Base-by-base conservation (phyloP, 2,329 filamentous ascomycete species). In the Cladosporium halotolerans region DNA sequence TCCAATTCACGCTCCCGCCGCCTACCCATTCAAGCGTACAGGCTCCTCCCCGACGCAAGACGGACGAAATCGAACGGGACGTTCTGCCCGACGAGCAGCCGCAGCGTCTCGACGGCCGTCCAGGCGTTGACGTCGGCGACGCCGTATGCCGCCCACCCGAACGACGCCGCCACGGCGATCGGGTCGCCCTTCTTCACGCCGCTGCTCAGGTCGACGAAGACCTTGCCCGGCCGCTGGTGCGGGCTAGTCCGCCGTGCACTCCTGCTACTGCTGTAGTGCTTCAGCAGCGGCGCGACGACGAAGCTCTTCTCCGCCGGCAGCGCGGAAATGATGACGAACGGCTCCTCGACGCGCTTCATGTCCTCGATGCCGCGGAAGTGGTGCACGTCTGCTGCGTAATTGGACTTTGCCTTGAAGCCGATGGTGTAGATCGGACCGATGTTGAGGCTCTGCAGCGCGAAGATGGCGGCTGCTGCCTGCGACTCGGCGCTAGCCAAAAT, bases 31-130 rank as follows among this genome's bases (percentile, higher is more conserved):
- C 48, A 51, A 14, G n/a, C 39, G 38, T 51, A 51, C 14, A 53
- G 32, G 16, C 76, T 77, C 61, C 79, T 71, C 19, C 81, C 81
- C 58, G 78, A 79, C 38, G 88, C 87, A 66, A 93, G 74, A 45
- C 88, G 78, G 40, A 93, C 89, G 73, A 95, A 95, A 70, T 88
- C 90, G 70, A 89, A 92, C 5, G 86, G 87, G 53, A 93, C 88
- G 67, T 93, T 93, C 72, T 93, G 88, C 9, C 89, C 89, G 9
- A 92, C 86, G 19, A 95, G 76, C 55, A 91, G 69, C 60, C 88
- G 77, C 52, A 93, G 71, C 45, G 84, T 92, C 71, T 93, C 87
- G 4, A 92, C 88, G 2, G 87, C 91, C 18, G 87, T 91, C 73
- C 90, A 93, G 0, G 88, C 88, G 53, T 84, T 85, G 32, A 90